These are phyloP conservation scores for Ceratocystis papillata DNA, from an alignment of 2,329 filamentous ascomycete species.

Conservation along the genomic window DNA sequence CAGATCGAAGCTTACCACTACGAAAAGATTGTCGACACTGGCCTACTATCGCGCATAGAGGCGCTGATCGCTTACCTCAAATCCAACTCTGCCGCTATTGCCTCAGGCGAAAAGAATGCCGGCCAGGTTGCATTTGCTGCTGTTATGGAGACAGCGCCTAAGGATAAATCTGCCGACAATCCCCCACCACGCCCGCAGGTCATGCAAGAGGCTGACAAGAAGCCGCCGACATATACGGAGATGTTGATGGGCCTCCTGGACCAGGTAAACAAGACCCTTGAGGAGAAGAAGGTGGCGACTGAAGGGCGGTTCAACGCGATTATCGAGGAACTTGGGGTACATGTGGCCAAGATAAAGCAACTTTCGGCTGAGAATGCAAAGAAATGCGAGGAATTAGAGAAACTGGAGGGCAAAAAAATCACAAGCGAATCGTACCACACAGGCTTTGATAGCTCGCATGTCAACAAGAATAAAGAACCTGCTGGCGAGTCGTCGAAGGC, in stretches of 20 bases:
- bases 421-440: conserved; percentile 83
- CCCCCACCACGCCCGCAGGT: conserved; percentile 66
- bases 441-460: conserved; percentile 79
- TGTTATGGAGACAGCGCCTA: conserved; percentile 65
- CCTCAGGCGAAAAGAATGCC: conserved; percentile 46
- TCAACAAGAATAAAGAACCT: conserved; percentile 49
- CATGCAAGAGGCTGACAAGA: conserved; percentile 63
- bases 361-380: conserved; percentile 63
- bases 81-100: conserved; percentile 52
- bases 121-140: conserved; percentile 81
- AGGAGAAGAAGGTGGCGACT: conserved; percentile 57
- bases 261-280: conserved; percentile 75
- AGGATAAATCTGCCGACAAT: conserved; percentile 60
- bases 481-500: conserved; percentile 42
- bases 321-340: conserved; percentile 63
- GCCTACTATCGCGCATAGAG: conserved; percentile 73
- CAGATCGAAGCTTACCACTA: conserved; percentile 89
- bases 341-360: conserved; percentile 64
- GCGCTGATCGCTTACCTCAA: conserved; percentile 63
- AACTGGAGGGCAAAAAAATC: conserved; percentile 77
- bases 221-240: conserved; percentile 76
- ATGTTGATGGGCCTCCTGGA: conserved; percentile 98
- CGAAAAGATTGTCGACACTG: conserved; percentile 86
- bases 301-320: conserved; percentile 62
- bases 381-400: conserved; percentile 72